phyloP scores from a whole-genome alignment of 768 basidiomycete genomes.

The Trametes coccinea region DNA sequence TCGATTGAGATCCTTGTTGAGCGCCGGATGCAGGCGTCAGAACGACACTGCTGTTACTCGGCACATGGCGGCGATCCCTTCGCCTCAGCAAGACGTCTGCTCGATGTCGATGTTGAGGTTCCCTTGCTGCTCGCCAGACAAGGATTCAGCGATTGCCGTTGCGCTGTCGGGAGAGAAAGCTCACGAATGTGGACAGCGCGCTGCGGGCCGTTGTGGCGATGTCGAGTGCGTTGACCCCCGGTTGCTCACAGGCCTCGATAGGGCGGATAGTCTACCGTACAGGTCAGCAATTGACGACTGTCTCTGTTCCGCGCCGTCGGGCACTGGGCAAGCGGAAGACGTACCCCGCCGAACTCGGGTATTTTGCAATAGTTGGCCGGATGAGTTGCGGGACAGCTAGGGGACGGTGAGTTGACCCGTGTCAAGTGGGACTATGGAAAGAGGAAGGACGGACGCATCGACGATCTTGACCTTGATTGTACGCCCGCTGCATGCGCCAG shows the following conservation, averaged over 20 bases:
- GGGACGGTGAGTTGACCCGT: neutral
- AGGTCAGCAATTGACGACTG: too few species aligned
- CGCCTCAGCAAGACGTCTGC: conserved; percentile 8
- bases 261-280: conserved; percentile 29
- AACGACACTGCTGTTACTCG: neutral
- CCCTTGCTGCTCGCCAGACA: conserved; percentile 10
- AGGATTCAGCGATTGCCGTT: neutral
- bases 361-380: conserved; percentile 40
- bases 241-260: conserved; percentile 35
- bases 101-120: conserved; percentile 20
- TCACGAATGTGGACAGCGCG: conserved; percentile 35
- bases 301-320: neutral
- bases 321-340: neutral
- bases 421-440: neutral
- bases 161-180: conserved; percentile 4
- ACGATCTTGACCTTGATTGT: conserved; percentile 39
- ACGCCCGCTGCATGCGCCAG: conserved; percentile 31
- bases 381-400: conserved; percentile 37
- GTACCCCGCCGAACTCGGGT: conserved; percentile 28
- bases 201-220: conserved; percentile 37
- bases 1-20: too few species aligned
- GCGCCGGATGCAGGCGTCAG: too few species aligned
- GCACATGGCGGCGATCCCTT: too few species aligned
- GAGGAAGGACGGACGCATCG: conserved; percentile 26
- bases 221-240: conserved; percentile 35